These are phyloP conservation scores for Coemansia sp. DNA, from an alignment of 192 early-diverging fungal species.

Conservation along the genomic window DNA sequence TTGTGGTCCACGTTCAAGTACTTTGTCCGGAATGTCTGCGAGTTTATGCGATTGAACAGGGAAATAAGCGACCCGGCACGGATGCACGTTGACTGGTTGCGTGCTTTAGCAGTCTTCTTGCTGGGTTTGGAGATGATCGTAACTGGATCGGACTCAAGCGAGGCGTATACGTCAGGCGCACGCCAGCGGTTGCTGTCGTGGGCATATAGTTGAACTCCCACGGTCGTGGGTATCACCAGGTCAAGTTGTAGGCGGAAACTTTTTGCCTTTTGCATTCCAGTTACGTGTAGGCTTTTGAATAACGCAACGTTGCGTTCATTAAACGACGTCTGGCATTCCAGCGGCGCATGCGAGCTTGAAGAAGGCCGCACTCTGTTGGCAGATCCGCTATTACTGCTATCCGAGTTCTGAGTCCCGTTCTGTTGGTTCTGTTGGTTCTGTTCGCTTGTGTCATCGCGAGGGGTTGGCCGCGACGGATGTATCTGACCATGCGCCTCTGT, in stretches of 20 bases:
- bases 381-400: constrained; percentile 2
- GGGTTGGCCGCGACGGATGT: neutral
- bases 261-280: constrained; percentile 77
- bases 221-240: constrained; percentile 45
- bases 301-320: constrained; percentile 57
- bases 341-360: constrained; percentile 49
- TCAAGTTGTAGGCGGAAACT: constrained; percentile 71
- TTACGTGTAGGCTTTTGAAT: constrained; percentile 77
- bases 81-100: constrained; percentile 75
- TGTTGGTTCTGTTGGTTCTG: neutral
- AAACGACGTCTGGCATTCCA: constrained; percentile 51
- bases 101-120: constrained; percentile 84
- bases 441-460: neutral
- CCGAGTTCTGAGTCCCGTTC: neutral
- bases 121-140: constrained; percentile 90
- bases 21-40: constrained; percentile 87
- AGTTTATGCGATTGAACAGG: constrained; percentile 88
- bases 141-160: constrained; percentile 71
- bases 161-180: constrained; percentile 54
- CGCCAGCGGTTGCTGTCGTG: constrained; percentile 21
- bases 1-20: constrained; percentile 67
- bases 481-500: constrained; percentile 29
- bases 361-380: constrained; percentile 24
- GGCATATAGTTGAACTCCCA: constrained; percentile 12
- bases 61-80: constrained; percentile 72